Percentiles rank a stretch among this genome's conserved stretches.
Conservation (phyloP, 2,329 filamentous ascomycete species). For the Cladosporium cucumerinum region DNA sequence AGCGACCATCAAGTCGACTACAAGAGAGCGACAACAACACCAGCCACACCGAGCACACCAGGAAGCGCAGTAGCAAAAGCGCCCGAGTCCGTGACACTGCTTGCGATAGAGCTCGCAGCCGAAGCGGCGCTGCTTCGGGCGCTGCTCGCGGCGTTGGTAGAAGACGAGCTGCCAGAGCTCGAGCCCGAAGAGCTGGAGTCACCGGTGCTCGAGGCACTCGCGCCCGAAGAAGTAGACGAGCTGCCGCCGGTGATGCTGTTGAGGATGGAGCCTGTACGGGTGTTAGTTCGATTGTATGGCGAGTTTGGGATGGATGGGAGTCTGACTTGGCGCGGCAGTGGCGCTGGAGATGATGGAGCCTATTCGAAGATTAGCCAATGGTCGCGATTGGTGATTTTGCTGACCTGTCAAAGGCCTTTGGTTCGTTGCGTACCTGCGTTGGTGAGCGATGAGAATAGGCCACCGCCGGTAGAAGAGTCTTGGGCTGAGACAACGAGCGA, state of each 20-base stretch:
- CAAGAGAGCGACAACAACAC: background rate
- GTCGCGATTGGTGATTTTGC: background rate
- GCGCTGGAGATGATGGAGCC: constrained; percentile 13
- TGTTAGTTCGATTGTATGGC: background rate
- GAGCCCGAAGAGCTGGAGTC: background rate
- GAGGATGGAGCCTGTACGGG: background rate
- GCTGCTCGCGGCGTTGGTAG: background rate
- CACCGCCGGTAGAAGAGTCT: background rate
- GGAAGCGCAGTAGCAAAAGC: constrained; percentile 5
- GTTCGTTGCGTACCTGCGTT: constrained; percentile 1
- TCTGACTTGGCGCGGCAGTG: constrained; percentile 6
- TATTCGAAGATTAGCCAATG: background rate
- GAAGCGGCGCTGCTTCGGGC: background rate
- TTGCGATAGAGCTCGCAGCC: constrained; percentile 1
- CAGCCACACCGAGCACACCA: constrained; percentile 1
- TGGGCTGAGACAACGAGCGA: constrained; percentile 7
- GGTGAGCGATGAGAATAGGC: constrained; percentile 10
- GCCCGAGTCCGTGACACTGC: background rate
- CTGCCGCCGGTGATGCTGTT: constrained; percentile 13
- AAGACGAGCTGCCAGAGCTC: background rate
- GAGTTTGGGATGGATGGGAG: background rate
- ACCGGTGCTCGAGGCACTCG: background rate
- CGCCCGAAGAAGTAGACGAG: background rate
- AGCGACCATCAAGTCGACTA: background rate
- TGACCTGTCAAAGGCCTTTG: background rate